A percentile compares a stretch with the other conserved stretches of the same genome.
Evolutionary conservation across 345 rosid species (phyloP).

Genomic region (Euphorbia pulcherrima): DNA sequence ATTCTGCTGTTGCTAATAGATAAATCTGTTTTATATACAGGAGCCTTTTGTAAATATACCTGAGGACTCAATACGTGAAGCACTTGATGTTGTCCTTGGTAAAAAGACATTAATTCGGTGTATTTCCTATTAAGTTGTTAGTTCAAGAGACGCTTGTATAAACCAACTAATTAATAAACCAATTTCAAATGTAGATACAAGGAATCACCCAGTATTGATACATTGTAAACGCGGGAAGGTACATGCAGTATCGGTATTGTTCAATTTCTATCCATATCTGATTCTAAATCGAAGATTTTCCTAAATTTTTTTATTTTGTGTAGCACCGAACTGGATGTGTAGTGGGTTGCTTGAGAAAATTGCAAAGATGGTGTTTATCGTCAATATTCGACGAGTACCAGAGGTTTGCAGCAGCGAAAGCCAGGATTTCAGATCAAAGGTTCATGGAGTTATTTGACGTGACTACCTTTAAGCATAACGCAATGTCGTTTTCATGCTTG

Average conservation of each 20-base stretch:
- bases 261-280: neutral
- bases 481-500: constrained; percentile 65
- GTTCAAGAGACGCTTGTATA: neutral
- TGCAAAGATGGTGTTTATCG: constrained; percentile 82
- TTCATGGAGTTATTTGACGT: constrained; percentile 87
- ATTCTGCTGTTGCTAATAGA: constrained; percentile 5
- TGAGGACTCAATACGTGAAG: constrained; percentile 74
- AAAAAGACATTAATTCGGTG: constrained; percentile 18
- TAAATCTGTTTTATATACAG: constrained; percentile 37
- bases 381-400: constrained; percentile 86
- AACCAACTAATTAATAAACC: constrained; percentile 1
- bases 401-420: constrained; percentile 87
- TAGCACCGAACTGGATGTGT: constrained; percentile 97
- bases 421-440: constrained; percentile 87
- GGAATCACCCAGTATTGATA: constrained; percentile 83
- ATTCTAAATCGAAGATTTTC: neutral
- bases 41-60: constrained; percentile 80
- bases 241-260: constrained; percentile 11
- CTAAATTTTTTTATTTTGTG: constrained; percentile 4
- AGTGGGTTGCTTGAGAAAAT: constrained; percentile 89
- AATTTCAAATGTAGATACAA: constrained; percentile 50
- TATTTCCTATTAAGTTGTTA: neutral
- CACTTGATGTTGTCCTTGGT: constrained; percentile 86
- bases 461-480: constrained; percentile 59
- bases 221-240: constrained; percentile 98